Evolutionary conservation across 805 yeast species (phyloP), one percentile per base, ranked within the genome.

Genomic region (Yarrowia deformans): DNA sequence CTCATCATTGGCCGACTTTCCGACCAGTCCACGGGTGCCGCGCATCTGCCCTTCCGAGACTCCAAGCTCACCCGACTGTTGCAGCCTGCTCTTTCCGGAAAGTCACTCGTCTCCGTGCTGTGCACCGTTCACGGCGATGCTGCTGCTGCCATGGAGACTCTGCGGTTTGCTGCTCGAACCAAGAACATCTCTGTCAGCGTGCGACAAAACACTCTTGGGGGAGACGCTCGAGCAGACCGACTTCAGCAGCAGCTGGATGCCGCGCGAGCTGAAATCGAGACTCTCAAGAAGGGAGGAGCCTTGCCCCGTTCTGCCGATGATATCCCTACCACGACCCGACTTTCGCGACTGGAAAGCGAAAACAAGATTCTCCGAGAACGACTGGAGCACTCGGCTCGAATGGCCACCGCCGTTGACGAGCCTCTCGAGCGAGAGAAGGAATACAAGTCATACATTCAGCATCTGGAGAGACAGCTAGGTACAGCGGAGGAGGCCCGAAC

Each of bases 151-250:
- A 83, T 90, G 0, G 98, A 94, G 76, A 93, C 98, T 0, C 81
- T 95, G 34, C 80, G 98, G 67, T 95, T 95, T 80, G 98, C 97
- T 0, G 90, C 97, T 0, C 82, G 97, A 70, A 98, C 98, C 1
- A 93, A 93, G 75, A 92, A 94, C 76, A 87, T 95, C 64, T 83
- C 87, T 13, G 83, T 93, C 74, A 84, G 83, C 68, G 97, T 91
- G 7, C 84, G 84, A 67, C 84, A 84, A 23, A 74, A 77, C 48
- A 74, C 73, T 61, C 74, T 73, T 43, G 84, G 82, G 19, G 85
- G 84, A 56, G 71, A 72, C 19, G 84, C 80, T 61, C 76, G 86
- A 12, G 84, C 91, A 18, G 87, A 84, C 70, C 85, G 84, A 58
- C 81, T 92, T 68, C 81, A 83, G 67, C 79, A 79, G 35, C 88